A percentile compares a stretch with the other conserved stretches of the same genome.
Conservation (phyloP, 2,329 filamentous ascomycete genomes). For the Monosporascus sp. region DNA sequence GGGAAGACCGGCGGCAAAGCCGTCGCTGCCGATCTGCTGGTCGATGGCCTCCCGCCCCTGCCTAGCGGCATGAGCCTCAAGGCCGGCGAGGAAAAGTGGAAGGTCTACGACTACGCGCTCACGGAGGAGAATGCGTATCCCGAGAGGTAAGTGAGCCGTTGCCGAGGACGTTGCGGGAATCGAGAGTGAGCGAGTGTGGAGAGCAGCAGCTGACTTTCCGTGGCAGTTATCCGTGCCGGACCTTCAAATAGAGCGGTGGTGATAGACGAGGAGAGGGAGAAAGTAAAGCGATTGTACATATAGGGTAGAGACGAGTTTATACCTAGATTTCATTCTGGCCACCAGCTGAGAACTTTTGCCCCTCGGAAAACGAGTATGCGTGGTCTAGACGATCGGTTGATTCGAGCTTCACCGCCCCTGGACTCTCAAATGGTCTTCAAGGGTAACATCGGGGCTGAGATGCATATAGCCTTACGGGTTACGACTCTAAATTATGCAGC, state of each 20-base stretch:
- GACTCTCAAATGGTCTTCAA: too few species aligned
- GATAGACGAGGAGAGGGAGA: constrained; percentile 3
- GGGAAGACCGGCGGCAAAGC: constrained; percentile 50
- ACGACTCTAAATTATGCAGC: too few species aligned
- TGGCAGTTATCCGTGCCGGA: constrained; percentile 59
- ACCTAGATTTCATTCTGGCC: constrained; percentile 23
- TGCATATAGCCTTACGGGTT: too few species aligned
- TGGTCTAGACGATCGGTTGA: too few species aligned
- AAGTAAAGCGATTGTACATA: constrained; percentile 22
- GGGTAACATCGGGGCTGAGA: too few species aligned
- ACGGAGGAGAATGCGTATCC: constrained; percentile 66
- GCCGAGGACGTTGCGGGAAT: too few species aligned
- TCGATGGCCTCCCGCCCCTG: constrained; percentile 79
- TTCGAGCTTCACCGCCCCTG: too few species aligned
- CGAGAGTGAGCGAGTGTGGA: too few species aligned
- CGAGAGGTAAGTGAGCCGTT: constrained; percentile 50
- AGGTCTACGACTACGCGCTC: constrained; percentile 65
- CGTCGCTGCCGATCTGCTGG: constrained; percentile 55
- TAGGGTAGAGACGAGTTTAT: constrained; percentile 11
- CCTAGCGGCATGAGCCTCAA: constrained; percentile 64
- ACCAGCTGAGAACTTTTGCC: too few species aligned
- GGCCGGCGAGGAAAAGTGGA: constrained; percentile 46
- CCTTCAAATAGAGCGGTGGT: constrained; percentile 45
- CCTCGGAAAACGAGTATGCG: too few species aligned
- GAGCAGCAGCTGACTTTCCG: constrained; percentile 24